A percentile compares a stretch with the other conserved stretches of the same genome.
Conservation (phyloP, 352 stramenopile species). For the Phytophthora multivora region DNA sequence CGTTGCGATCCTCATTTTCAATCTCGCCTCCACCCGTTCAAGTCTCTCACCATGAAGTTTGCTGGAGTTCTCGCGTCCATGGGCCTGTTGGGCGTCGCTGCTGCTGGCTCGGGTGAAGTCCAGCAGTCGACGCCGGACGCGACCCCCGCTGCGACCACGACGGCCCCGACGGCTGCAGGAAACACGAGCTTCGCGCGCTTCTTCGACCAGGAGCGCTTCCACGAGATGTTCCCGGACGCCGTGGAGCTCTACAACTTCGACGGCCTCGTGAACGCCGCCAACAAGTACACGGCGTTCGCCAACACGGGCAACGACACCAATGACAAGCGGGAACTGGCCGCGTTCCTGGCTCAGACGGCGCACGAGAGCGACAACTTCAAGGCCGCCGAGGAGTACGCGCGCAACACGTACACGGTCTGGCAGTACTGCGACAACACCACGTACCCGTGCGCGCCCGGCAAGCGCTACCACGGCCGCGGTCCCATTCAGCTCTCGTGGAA, state of each 20-base stretch:
- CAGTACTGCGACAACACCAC: conserved; percentile 54
- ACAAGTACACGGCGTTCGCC: conserved; percentile 50
- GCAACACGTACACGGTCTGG: conserved; percentile 38
- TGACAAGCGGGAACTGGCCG: conserved; percentile 50
- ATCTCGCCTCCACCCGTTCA: conserved; percentile 16
- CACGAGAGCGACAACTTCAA: conserved; percentile 54
- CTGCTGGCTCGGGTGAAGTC: conserved; percentile 13
- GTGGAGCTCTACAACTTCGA: conserved; percentile 49
- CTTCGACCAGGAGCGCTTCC: conserved; percentile 44
- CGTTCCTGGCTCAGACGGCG: conserved; percentile 50
- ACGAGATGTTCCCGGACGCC: conserved; percentile 41
- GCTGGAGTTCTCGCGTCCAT: conserved; percentile 15
- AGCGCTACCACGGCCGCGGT: conserved; percentile 58
- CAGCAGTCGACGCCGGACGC: conserved; percentile 19
- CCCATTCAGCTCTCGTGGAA: conserved; percentile 61
- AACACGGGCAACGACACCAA: conserved; percentile 44
- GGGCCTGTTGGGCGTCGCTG: conserved; percentile 19
- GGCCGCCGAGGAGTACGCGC: conserved; percentile 45
- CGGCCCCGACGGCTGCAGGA: not conserved
- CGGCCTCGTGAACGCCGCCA: conserved; percentile 40
- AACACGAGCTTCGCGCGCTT: conserved; percentile 37
- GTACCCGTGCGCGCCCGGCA: conserved; percentile 35
- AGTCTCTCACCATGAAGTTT: conserved; percentile 23
- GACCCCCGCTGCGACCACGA: conserved; percentile 7
- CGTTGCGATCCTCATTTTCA: conserved; percentile 20